Percentiles rank a stretch among this genome's conserved stretches.
Conservation (phyloP, 169 alveolate genomes). For the Cryptosporidium ubiquitum region DNA sequence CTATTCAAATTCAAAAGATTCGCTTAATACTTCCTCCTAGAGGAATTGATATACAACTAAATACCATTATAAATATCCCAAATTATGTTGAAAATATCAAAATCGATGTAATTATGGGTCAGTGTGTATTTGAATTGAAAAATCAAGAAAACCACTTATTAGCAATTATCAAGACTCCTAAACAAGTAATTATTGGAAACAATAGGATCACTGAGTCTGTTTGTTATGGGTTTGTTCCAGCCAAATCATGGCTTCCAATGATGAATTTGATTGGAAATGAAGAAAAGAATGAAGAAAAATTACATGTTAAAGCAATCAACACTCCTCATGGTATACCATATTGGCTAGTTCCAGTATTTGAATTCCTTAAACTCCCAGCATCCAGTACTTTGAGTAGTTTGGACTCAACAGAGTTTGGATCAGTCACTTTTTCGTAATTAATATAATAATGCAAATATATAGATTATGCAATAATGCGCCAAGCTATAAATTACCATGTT, state of each 20-base stretch:
- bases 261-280: conserved; percentile 67
- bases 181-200: conserved; percentile 52
- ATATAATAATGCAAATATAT: conserved; percentile 44
- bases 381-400: conserved; percentile 41
- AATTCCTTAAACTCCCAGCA: conserved; percentile 17
- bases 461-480: conserved; percentile 11
- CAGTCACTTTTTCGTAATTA: conserved; percentile 44
- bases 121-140: conserved; percentile 57
- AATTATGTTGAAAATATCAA: conserved; percentile 34
- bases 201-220: conserved; percentile 59
- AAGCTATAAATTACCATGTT: conserved; percentile 1
- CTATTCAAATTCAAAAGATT: conserved; percentile 60
- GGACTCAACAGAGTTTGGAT: conserved; percentile 56
- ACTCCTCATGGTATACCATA: conserved; percentile 73
- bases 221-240: conserved; percentile 71
- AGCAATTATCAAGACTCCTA: conserved; percentile 66
- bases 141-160: conserved; percentile 31
- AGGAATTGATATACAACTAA: conserved; percentile 56
- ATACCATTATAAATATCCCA: conserved; percentile 34
- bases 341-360: conserved; percentile 63
- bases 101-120: conserved; percentile 59
- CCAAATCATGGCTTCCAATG: conserved; percentile 72
- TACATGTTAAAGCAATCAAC: conserved; percentile 54
- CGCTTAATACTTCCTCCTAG: conserved; percentile 67
- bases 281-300: conserved; percentile 12